phyloP scores from a whole-genome alignment of 108 stramenopile genomes.

The Skeletonema costatum region DNA sequence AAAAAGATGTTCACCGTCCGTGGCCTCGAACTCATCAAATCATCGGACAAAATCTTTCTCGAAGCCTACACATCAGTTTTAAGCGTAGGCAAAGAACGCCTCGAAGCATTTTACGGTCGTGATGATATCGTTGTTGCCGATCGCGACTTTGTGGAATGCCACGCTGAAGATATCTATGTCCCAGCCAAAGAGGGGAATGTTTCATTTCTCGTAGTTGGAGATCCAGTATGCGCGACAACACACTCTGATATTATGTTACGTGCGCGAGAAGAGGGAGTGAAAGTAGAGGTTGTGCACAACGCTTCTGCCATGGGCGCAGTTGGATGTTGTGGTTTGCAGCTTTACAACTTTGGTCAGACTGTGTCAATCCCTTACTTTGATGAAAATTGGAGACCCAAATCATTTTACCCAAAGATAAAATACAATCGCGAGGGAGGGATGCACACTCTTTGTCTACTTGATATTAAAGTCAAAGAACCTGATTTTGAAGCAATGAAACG shows the following conservation, averaged over 20 bases:
- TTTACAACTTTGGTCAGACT: constrained; percentile 98
- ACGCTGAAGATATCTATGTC: constrained; percentile 92
- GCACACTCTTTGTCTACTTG: constrained; percentile 98
- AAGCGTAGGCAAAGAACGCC: constrained; percentile 76
- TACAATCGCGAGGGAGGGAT: constrained; percentile 96
- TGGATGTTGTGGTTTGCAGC: constrained; percentile 95
- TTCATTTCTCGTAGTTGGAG: constrained; percentile 97
- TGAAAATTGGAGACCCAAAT: constrained; percentile 94
- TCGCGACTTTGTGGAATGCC: constrained; percentile 93
- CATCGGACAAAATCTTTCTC: constrained; percentile 84
- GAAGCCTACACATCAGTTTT: constrained; percentile 98
- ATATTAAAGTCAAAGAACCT: constrained; percentile 98
- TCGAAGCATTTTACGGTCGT: constrained; percentile 93
- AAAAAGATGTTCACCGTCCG: constrained; percentile 99
- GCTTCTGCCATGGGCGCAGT: constrained; percentile 99
- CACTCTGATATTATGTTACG: constrained; percentile 96
- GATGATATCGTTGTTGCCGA: constrained; percentile 89
- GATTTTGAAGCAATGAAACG: constrained; percentile 96
- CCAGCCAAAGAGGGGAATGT: constrained; percentile 83
- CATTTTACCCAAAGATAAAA: constrained; percentile 94
- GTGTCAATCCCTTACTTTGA: constrained; percentile 98
- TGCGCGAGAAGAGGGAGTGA: constrained; percentile 70
- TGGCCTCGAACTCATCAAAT: constrained; percentile 94
- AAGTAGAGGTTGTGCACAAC: constrained; percentile 97
- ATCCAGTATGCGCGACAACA: constrained; percentile 98